Evolutionary conservation across 139 green algal species (phyloP).

Genomic region (Chlamydomonas sp.): DNA sequence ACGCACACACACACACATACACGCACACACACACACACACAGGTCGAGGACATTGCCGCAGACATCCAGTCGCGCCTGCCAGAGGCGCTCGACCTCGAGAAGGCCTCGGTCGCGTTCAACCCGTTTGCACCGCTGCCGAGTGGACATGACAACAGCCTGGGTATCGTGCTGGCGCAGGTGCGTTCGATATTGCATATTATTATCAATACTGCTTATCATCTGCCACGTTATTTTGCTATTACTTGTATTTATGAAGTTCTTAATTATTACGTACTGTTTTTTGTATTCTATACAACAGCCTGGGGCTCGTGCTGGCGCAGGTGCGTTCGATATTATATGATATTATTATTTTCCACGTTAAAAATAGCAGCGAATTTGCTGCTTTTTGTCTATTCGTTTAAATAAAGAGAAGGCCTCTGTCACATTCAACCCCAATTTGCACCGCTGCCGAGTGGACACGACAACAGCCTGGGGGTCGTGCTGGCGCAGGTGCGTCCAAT

Average conservation of each 20-base stretch:
- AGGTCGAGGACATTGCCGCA: too few relatives aligned
- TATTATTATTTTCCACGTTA: too few relatives aligned
- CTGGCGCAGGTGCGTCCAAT: conserved; percentile 37
- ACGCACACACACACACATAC: neutral
- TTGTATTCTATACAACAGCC: too few relatives aligned
- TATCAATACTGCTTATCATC: too few relatives aligned
- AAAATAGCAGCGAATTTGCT: too few relatives aligned
- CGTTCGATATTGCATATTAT: conserved; percentile 18
- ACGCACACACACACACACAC: conserved; percentile 21
- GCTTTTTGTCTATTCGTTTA: too few relatives aligned
- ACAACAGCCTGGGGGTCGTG: conserved; percentile 67
- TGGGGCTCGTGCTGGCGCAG: too few relatives aligned
- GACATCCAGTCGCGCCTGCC: conserved; percentile 37
- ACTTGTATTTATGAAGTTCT: neutral
- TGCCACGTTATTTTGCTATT: neutral
- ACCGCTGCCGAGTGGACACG: conserved; percentile 37
- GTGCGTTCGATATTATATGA: conserved; percentile 19
- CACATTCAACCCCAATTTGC: conserved; percentile 32
- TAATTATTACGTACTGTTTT: too few relatives aligned
- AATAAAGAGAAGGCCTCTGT: conserved; percentile 25
- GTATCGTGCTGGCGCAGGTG: conserved; percentile 56
- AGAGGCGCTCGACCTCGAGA: conserved; percentile 24
- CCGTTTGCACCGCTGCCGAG: conserved; percentile 36
- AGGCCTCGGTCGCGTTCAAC: conserved; percentile 20
- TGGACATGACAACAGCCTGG: conserved; percentile 60